These are phyloP conservation scores for Helicocarpus griseus DNA, from an alignment of 2,329 filamentous ascomycete species.

Conservation along the genomic window DNA sequence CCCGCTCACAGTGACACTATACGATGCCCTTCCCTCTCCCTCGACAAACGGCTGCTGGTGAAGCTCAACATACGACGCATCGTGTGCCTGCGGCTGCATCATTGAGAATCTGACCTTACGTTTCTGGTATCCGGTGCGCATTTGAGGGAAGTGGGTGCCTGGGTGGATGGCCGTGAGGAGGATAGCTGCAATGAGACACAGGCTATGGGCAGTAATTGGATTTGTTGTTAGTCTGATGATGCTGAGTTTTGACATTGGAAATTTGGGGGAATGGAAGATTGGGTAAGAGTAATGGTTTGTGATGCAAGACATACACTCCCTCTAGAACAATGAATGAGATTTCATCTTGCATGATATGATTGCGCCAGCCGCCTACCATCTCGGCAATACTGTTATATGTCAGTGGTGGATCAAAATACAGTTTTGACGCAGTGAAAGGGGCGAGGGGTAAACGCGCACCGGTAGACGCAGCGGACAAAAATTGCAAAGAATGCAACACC, in stretches of 20 bases:
- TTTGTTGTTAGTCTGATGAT: not conserved
- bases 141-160: slow-evolving; percentile 45
- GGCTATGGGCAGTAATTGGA: not conserved
- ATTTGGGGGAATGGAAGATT: not conserved
- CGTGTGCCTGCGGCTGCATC: not conserved
- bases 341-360: slow-evolving; percentile 41
- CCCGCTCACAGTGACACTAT: no score
- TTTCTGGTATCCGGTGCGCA: not conserved
- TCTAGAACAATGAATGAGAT: slow-evolving; percentile 44
- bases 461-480: slow-evolving; percentile 40
- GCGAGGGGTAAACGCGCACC: slow-evolving; percentile 15
- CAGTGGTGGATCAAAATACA: no score
- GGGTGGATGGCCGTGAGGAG: slow-evolving; percentile 47
- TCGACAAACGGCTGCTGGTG: not conserved
- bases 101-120: not conserved
- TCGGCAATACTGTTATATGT: slow-evolving; percentile 38
- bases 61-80: not conserved
- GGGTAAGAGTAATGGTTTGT: not conserved
- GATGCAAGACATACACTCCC: slow-evolving; percentile 32
- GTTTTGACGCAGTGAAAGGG: not conserved
- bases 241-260: no score
- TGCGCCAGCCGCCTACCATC: slow-evolving; percentile 39
- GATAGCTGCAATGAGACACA: slow-evolving; percentile 42
- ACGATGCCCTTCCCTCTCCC: not conserved
- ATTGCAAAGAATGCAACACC: slow-evolving; percentile 35